Evolutionary conservation across 345 rosid genomes (phyloP).

Genomic region (Arabidopsis thaliana): DNA sequence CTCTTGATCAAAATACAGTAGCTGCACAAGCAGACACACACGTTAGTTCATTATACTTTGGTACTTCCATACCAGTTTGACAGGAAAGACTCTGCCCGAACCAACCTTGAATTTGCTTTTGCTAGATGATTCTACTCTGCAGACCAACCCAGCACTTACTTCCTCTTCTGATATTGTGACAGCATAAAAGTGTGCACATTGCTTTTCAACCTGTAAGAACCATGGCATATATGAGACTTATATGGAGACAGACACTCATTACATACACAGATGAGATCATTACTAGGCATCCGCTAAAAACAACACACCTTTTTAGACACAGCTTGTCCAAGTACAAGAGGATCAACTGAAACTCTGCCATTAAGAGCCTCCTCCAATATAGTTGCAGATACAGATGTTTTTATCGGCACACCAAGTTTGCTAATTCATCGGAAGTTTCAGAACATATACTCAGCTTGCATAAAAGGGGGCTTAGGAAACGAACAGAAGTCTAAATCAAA

Average conservation of each 20-base stretch:
- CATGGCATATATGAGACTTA: constrained; percentile 31
- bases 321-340: constrained; percentile 68
- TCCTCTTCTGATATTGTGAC: constrained; percentile 88
- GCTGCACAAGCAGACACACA: constrained; percentile 59
- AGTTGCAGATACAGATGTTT: constrained; percentile 95
- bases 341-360: constrained; percentile 70
- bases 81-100: neutral
- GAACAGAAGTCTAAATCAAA: neutral
- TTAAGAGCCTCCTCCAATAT: constrained; percentile 96
- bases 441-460: constrained; percentile 18
- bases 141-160: constrained; percentile 85
- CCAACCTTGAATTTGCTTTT: constrained; percentile 98
- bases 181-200: constrained; percentile 97
- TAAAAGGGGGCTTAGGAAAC: neutral
- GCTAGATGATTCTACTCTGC: constrained; percentile 90
- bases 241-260: constrained; percentile 32
- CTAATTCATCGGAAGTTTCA: constrained; percentile 47
- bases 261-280: constrained; percentile 28
- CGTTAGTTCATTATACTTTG: constrained; percentile 8
- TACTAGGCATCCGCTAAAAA: constrained; percentile 8
- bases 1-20: constrained; percentile 87
- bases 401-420: constrained; percentile 98
- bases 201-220: constrained; percentile 88
- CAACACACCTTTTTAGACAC: constrained; percentile 75
- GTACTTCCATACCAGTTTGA: constrained; percentile 27